phyloP scores from a whole-genome alignment of 2,329 filamentous ascomycete species.

The Knoxdaviesia capensis region DNA sequence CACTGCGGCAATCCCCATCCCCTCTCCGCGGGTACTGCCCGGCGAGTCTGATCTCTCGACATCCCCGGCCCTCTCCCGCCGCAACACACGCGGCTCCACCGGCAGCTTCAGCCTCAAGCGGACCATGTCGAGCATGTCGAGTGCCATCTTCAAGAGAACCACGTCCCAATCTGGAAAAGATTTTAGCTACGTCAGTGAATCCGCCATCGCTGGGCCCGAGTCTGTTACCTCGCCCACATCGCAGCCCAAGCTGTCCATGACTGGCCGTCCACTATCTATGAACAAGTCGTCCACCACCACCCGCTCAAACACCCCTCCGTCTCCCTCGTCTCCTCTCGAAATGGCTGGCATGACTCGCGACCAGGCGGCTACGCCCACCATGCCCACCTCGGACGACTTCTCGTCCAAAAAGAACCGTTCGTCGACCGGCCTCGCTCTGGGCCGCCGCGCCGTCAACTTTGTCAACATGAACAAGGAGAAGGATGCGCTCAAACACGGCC shows the following conservation, averaged over 20 bases:
- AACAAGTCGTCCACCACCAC: conserved; percentile 23
- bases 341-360: conserved; percentile 14
- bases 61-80: too few relatives aligned
- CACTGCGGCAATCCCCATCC: too few relatives aligned
- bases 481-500: conserved; percentile 3
- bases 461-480: conserved; percentile 12
- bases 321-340: conserved; percentile 24
- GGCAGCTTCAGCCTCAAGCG: too few relatives aligned
- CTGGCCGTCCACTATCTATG: conserved; percentile 24
- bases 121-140: conserved; percentile 1
- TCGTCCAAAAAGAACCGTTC: conserved; percentile 26
- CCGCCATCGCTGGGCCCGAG: background rate
- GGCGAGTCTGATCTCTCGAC: too few relatives aligned
- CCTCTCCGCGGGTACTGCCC: too few relatives aligned
- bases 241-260: background rate
- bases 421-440: conserved; percentile 27
- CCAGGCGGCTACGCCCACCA: conserved; percentile 9
- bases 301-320: conserved; percentile 28
- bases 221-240: too few relatives aligned
- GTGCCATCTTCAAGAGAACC: background rate
- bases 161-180: background rate
- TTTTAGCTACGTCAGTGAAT: background rate
- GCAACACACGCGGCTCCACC: too few relatives aligned
- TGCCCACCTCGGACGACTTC: conserved; percentile 24
- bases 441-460: conserved; percentile 27